Conservation (phyloP, 179 eudicot genomes). For the Corrigiola litoralis region DNA sequence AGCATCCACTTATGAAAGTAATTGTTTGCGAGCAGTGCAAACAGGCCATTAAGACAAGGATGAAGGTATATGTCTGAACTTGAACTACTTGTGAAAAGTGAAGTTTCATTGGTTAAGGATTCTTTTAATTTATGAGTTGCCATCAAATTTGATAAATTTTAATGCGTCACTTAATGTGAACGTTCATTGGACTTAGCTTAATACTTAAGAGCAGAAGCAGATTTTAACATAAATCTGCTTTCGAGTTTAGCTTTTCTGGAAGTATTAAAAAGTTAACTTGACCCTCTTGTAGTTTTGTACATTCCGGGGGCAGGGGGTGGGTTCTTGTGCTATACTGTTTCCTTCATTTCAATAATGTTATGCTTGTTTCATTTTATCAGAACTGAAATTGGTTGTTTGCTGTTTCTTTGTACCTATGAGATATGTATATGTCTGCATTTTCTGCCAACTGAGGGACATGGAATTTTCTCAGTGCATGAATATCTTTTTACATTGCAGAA, state of each 20-base stretch:
- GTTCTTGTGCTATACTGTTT: too few relatives aligned
- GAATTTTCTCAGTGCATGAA: background rate
- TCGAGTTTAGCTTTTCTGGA: too few relatives aligned
- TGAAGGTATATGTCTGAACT: slow-evolving; percentile 13
- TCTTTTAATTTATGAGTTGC: background rate
- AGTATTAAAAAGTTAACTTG: too few relatives aligned
- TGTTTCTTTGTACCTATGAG: background rate
- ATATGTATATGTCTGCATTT: background rate
- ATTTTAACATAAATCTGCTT: too few relatives aligned
- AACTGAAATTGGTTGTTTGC: too few relatives aligned
- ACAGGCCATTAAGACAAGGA: slow-evolving; percentile 38
- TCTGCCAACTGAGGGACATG: background rate
- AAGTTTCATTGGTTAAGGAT: background rate
- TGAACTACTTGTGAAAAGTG: background rate
- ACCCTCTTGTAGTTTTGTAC: too few relatives aligned
- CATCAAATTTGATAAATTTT: background rate
- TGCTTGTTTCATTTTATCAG: too few relatives aligned
- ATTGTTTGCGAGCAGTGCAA: slow-evolving; percentile 65
- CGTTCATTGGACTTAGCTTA: background rate
- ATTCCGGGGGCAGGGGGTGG: too few relatives aligned
- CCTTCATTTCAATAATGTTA: too few relatives aligned
- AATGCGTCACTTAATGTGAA: too few relatives aligned
- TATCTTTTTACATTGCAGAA: slow-evolving; percentile 35
- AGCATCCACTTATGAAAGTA: slow-evolving; percentile 69
- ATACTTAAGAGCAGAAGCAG: too few relatives aligned